phyloP scores from a whole-genome alignment of 2,329 filamentous ascomycete genomes.

The Pestalotiopsis fici region DNA sequence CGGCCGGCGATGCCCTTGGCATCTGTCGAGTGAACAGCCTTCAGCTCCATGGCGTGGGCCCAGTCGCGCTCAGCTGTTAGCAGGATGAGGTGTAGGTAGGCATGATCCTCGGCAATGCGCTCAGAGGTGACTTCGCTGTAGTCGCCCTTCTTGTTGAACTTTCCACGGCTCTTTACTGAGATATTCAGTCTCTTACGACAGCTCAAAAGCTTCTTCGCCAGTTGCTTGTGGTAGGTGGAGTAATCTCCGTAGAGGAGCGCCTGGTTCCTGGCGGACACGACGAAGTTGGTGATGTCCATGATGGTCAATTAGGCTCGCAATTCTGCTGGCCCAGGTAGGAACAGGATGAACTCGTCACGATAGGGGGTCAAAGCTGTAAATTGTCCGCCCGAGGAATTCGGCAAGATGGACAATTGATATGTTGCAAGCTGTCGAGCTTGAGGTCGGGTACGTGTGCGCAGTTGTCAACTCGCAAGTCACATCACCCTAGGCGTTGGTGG shows the following conservation, averaged over 20 bases:
- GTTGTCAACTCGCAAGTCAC: not conserved
- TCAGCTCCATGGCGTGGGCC: slow-evolving; percentile 96
- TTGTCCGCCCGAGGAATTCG: not conserved
- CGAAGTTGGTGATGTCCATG: slow-evolving; percentile 90
- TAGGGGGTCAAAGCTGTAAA: not conserved
- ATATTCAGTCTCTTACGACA: slow-evolving; percentile 83
- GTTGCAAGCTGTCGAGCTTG: not conserved
- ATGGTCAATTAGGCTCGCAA: slow-evolving; percentile 5
- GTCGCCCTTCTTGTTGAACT: slow-evolving; percentile 70
- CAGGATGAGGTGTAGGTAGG: slow-evolving; percentile 80
- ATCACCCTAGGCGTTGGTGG: not conserved
- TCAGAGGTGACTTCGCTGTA: slow-evolving; percentile 65
- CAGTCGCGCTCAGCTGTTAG: slow-evolving; percentile 88
- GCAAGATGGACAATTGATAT: not conserved
- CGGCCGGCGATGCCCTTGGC: slow-evolving; percentile 77
- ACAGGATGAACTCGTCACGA: not conserved
- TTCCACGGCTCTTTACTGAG: slow-evolving; percentile 81
- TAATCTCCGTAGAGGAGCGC: slow-evolving; percentile 89
- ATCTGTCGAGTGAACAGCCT: slow-evolving; percentile 77
- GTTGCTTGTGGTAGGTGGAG: slow-evolving; percentile 77
- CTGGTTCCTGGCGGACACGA: slow-evolving; percentile 78
- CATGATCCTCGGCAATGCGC: slow-evolving; percentile 72
- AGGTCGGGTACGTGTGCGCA: not conserved
- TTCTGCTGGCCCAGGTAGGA: not conserved
- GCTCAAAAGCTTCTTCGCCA: slow-evolving; percentile 79